These are phyloP conservation scores for Fusarium avenaceum DNA, from an alignment of 2,329 filamentous ascomycete genomes.

Conservation along the genomic window DNA sequence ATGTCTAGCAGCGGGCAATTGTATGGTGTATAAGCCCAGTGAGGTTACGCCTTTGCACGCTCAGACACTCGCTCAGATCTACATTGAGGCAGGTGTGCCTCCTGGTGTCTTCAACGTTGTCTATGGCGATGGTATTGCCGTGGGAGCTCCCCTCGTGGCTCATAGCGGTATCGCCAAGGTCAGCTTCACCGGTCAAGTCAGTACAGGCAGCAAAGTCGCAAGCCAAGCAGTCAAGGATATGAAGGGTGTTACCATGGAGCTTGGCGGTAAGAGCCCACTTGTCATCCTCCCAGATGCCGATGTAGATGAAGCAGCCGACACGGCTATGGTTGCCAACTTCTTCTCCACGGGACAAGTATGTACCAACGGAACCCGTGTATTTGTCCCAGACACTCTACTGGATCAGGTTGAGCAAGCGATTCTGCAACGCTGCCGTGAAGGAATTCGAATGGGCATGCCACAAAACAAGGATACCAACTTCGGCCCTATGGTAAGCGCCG, in stretches of 20 bases:
- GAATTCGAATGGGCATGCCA: slow-evolving; percentile 82
- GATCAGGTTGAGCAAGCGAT: slow-evolving; percentile 76
- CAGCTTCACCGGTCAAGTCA: slow-evolving; percentile 89
- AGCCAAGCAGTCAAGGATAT: slow-evolving; percentile 79
- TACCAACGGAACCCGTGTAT: slow-evolving; percentile 92
- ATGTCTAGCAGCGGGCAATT: slow-evolving; percentile 87
- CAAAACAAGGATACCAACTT: slow-evolving; percentile 82
- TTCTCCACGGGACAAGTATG: slow-evolving; percentile 93
- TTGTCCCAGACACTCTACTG: slow-evolving; percentile 78
- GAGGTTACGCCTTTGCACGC: slow-evolving; percentile 90
- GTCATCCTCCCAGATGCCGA: slow-evolving; percentile 85
- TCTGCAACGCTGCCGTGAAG: slow-evolving; percentile 65
- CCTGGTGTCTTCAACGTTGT: slow-evolving; percentile 89
- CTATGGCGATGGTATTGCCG: slow-evolving; percentile 79
- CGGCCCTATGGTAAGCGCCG: slow-evolving; percentile 81
- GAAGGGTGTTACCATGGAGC: slow-evolving; percentile 94
- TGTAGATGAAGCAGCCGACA: slow-evolving; percentile 83
- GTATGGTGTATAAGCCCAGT: slow-evolving; percentile 91
- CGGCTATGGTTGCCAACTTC: slow-evolving; percentile 95
- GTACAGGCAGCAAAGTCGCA: slow-evolving; percentile 86
- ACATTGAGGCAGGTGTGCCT: slow-evolving; percentile 82
- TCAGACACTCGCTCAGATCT: slow-evolving; percentile 80
- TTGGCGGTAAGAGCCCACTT: slow-evolving; percentile 87
- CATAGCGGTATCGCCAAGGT: slow-evolving; percentile 85
- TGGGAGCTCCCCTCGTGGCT: slow-evolving; percentile 79